These are phyloP conservation scores for Vaccinium macrocarpon DNA, from an alignment of 148 eudicot species.

Conservation along the genomic window DNA sequence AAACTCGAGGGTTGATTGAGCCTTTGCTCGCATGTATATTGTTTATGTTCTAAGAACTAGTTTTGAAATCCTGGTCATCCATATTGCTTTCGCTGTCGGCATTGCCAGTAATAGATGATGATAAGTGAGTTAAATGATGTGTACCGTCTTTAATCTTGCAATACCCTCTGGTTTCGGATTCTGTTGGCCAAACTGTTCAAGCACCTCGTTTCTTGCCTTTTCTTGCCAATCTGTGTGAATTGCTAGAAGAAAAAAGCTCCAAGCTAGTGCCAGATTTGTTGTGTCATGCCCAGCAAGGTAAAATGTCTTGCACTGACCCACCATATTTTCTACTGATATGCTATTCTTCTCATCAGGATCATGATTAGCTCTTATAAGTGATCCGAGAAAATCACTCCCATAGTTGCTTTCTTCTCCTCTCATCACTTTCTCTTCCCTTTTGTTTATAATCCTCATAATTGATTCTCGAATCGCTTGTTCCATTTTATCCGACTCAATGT, in stretches of 20 bases:
- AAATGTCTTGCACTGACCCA: conserved; percentile 11
- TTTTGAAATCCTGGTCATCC: no score
- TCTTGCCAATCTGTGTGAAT: conserved; percentile 19
- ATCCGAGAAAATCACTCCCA: conserved; percentile 16
- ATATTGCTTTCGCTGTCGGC: no score
- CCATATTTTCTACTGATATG: background rate
- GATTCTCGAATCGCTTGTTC: background rate
- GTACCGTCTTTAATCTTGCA: conserved; percentile 14
- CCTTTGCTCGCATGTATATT: no score
- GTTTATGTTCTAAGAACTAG: no score
- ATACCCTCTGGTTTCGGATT: conserved; percentile 6
- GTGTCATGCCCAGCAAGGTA: conserved; percentile 14
- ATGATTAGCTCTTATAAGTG: background rate
- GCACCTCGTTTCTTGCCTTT: conserved; percentile 11
- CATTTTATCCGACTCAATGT: conserved; percentile 3
- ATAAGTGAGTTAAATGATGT: background rate
- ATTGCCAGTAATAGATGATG: background rate
- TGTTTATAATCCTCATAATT: background rate
- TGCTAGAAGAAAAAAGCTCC: conserved; percentile 10
- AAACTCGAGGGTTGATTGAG: no score
- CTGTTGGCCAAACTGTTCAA: background rate
- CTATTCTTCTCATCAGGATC: background rate
- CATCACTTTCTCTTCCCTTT: conserved; percentile 6
- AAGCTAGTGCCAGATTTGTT: background rate
- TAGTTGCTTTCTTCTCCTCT: conserved; percentile 1